phyloP scores from a whole-genome alignment of 2,329 filamentous ascomycete genomes.

The Lasiodiplodia theobromae region DNA sequence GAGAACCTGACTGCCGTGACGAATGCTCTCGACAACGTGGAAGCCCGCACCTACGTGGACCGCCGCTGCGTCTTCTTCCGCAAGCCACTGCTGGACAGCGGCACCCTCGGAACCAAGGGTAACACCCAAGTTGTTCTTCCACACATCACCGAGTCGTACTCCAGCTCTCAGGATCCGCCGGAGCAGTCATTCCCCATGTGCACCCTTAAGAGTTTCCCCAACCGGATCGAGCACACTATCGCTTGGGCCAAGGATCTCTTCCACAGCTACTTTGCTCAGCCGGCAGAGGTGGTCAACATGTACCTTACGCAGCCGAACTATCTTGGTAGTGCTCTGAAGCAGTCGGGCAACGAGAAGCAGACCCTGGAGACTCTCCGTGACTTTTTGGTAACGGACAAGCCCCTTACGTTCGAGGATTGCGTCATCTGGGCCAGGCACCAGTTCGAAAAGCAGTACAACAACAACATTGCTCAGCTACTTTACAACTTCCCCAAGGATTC shows the following conservation, averaged over 20 bases:
- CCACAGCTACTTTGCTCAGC: constrained; percentile 91
- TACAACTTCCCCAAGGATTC: constrained; percentile 98
- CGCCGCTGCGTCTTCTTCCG: constrained; percentile 97
- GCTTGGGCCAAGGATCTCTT: constrained; percentile 97
- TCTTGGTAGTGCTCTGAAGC: constrained; percentile 83
- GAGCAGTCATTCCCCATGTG: constrained; percentile 99
- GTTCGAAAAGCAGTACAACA: constrained; percentile 97
- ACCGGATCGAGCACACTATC: constrained; percentile 98
- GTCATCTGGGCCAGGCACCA: constrained; percentile 92
- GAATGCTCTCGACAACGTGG: constrained; percentile 96
- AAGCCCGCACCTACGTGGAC: constrained; percentile 95
- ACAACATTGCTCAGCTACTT: constrained; percentile 91
- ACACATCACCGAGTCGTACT: constrained; percentile 93
- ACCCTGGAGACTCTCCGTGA: constrained; percentile 90
- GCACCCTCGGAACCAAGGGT: constrained; percentile 97
- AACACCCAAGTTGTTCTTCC: constrained; percentile 97
- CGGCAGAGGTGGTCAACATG: constrained; percentile 90
- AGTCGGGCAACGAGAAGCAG: constrained; percentile 93
- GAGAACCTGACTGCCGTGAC: constrained; percentile 85
- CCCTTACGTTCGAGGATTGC: constrained; percentile 92
- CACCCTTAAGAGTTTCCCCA: constrained; percentile 95
- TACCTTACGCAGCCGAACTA: constrained; percentile 94
- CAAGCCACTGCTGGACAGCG: constrained; percentile 94
- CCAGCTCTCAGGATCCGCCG: constrained; percentile 93
- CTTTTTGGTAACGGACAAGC: constrained; percentile 90